Evolutionary conservation across 805 yeast genomes (phyloP), one percentile per base, ranked within the genome.

Genomic region (Teunomyces funiuensis): DNA sequence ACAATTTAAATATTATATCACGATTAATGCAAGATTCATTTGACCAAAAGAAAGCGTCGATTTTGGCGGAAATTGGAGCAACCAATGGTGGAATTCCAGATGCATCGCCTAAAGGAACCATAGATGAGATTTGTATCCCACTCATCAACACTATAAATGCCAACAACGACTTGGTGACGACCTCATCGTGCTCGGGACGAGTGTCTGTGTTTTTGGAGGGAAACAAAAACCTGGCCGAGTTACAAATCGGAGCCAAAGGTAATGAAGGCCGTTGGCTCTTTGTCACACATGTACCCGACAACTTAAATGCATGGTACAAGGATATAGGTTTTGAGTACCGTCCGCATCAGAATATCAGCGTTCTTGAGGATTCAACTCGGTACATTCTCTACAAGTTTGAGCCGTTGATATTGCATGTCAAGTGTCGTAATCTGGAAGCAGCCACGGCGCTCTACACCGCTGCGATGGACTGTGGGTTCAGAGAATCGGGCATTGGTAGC

Each of bases 111-210:
- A 89, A 88, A 54, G 96, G 96, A 1, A 75, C 88, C 2, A 81
- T 88, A n/a, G 96, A 88, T 61, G 79, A 65, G 37, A 65, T 76
- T 15, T 83, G 95, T 52, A 54, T 83, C 9, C 95, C 96, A 2
- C 72, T 88, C 14, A 86, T 88, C 45, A 61, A 77, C 11, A 57
- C 82, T 11, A 83, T 88, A 51, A 88, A 88, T 54, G 50, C 73
- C 2, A 77, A 79, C 50, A 53, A 62, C 0, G 80, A 83, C 48
- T 75, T 85, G 80, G 93, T 88, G 8, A 88, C 95, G 2, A 88
- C 96, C 0, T 85, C 95, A 1, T 83, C 93, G 13, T 88, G 96
- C 50, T 86, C 95, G 0, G 96, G 96, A 2, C 69, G 96, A 53
- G 83, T 88, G 1, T 82, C 91, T 43, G 88, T 88, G 0, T 88